Conservation (phyloP, 2,329 filamentous ascomycete genomes). For the Chaetoscypha palmicola region DNA sequence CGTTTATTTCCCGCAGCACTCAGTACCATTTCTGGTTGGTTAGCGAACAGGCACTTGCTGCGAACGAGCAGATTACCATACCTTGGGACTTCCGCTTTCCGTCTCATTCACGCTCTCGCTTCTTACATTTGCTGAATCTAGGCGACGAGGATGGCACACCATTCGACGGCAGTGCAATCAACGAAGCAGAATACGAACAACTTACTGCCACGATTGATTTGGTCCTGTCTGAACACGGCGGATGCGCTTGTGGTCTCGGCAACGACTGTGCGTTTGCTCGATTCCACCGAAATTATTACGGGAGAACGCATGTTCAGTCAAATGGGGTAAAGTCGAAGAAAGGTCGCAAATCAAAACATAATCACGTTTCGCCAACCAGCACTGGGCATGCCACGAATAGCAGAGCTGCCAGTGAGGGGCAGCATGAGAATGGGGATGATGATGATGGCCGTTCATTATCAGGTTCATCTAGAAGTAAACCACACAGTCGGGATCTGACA, state of each 20-base stretch:
- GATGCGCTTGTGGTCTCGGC: conserved; percentile 66
- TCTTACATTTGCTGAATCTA: conserved; percentile 53
- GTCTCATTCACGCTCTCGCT: conserved; percentile 46
- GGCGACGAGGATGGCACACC: conserved; percentile 47
- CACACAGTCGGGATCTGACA: conserved; percentile 58
- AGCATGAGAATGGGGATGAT: conserved; percentile 47
- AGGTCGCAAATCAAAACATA: conserved; percentile 43
- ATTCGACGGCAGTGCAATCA: conserved; percentile 29
- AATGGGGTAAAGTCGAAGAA: conserved; percentile 30
- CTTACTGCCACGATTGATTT: conserved; percentile 60
- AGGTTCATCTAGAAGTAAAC: conserved; percentile 53
- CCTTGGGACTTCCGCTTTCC: conserved; percentile 62
- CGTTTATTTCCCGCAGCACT: conserved; percentile 64
- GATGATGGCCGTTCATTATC: conserved; percentile 44
- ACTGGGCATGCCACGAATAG: conserved; percentile 57
- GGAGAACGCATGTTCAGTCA: conserved; percentile 42
- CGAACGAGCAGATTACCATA: conserved; percentile 56
- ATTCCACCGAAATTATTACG: conserved; percentile 52
- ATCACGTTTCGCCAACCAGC: conserved; percentile 53
- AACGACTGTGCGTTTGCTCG: conserved; percentile 56
- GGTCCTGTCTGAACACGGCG: conserved; percentile 70
- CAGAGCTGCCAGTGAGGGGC: conserved; percentile 56
- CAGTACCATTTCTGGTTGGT: conserved; percentile 93
- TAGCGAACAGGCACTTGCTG: conserved; percentile 66
- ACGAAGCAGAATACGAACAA: conserved; percentile 51